Conservation (phyloP, 192 early-diverging fungal genomes). For the Glomus cerebriforme region DNA sequence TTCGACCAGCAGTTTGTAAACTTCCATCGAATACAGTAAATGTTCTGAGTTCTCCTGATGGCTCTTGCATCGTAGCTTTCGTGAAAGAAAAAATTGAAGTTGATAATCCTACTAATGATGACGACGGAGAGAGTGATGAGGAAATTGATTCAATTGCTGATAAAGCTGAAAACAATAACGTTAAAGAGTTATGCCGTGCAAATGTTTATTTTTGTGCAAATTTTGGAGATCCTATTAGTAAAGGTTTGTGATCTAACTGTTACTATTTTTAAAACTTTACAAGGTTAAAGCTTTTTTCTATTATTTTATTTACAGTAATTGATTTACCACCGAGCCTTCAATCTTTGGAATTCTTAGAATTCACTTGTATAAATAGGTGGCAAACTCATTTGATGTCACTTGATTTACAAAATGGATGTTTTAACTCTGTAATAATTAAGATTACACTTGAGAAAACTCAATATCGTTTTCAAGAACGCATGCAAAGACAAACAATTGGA, state of each 20-base stretch:
- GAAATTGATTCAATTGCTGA: neutral
- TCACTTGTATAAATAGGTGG: neutral
- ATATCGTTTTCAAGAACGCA: neutral
- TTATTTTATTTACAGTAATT: neutral
- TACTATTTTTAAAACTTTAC: neutral
- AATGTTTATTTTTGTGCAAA: slow-evolving; percentile 11
- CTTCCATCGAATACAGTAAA: neutral
- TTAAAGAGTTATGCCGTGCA: neutral
- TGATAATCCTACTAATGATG: neutral
- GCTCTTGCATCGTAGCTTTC: slow-evolving; percentile 31
- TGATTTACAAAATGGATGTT: slow-evolving; percentile 7
- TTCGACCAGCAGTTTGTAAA: slow-evolving; percentile 14
- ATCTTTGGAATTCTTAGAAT: neutral
- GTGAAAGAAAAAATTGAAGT: neutral
- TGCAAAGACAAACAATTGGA: neutral
- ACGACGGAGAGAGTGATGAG: too few relatives aligned
- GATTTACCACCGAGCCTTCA: neutral
- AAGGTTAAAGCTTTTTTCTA: neutral
- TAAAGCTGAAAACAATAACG: neutral
- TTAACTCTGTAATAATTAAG: neutral
- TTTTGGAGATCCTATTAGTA: slow-evolving; percentile 2
- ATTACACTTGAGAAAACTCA: slow-evolving; percentile 21
- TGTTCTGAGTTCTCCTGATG: slow-evolving; percentile 17
- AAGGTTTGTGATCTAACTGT: neutral
- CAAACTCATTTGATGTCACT: slow-evolving; percentile 16